Conservation (phyloP, 257 asterid genomes). For the Marsdenia floribunda region DNA sequence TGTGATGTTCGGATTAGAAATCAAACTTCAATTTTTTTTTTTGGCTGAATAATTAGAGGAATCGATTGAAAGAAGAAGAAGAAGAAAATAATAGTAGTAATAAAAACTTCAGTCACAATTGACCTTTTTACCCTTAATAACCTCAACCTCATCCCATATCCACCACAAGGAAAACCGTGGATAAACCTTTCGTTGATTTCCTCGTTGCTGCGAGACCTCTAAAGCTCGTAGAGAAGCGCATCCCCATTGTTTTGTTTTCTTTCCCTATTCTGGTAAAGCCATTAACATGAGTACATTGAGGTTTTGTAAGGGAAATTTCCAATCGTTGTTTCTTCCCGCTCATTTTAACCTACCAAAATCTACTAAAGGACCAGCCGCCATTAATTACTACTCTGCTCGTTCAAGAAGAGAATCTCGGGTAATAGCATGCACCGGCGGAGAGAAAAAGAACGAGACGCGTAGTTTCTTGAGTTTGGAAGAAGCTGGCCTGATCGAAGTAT, state of each 20-base stretch:
- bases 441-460: slow-evolving; percentile 21
- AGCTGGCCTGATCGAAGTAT: slow-evolving; percentile 80
- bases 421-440: slow-evolving; percentile 22
- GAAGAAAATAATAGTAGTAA: background rate
- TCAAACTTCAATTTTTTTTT: too few species aligned
- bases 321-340: background rate
- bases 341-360: background rate
- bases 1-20: too few species aligned
- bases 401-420: background rate
- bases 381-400: background rate
- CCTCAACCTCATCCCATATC: background rate
- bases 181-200: background rate
- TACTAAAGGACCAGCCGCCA: background rate
- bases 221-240: background rate
- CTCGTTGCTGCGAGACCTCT: background rate
- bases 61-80: background rate
- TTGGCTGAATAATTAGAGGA: too few species aligned
- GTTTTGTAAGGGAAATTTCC: background rate
- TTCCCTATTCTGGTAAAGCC: background rate
- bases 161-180: slow-evolving; percentile 14
- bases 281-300: slow-evolving; percentile 9
- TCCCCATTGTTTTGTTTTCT: background rate
- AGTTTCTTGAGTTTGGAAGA: slow-evolving; percentile 61
- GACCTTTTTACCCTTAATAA: too few species aligned
- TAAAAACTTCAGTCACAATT: background rate